Conservation (phyloP, 352 stramenopile genomes). For the Pythium graminicola region DNA sequence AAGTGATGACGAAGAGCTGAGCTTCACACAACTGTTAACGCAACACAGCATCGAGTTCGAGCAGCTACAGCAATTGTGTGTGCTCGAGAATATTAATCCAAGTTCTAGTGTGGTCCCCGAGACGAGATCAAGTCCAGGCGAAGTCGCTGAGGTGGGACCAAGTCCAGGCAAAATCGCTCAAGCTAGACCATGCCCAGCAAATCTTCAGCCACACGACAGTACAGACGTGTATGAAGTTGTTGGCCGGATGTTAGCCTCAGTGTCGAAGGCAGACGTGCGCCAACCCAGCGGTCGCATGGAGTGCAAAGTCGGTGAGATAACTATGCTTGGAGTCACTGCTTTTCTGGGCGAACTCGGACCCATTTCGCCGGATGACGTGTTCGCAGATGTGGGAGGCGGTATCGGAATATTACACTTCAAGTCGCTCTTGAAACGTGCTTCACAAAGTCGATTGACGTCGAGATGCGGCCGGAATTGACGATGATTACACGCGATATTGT, state of each 20-base stretch:
- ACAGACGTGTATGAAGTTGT: neutral
- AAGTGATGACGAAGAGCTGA: no score
- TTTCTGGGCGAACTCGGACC: neutral
- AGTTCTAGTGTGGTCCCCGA: no score
- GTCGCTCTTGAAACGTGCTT: slow-evolving; percentile 8
- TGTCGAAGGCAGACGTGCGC: neutral
- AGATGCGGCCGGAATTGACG: slow-evolving; percentile 3
- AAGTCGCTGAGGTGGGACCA: no score
- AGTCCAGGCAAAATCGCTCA: no score
- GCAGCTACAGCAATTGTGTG: no score
- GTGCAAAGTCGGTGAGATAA: slow-evolving; percentile 6
- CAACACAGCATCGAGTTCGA: no score
- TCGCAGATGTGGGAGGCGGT: slow-evolving; percentile 5
- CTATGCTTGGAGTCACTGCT: neutral
- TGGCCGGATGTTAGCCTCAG: neutral
- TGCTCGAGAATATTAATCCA: no score
- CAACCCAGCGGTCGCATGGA: slow-evolving; percentile 3
- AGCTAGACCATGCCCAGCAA: no score
- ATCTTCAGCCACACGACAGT: no score
- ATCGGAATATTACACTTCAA: slow-evolving; percentile 8
- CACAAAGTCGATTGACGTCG: neutral
- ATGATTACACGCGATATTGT: neutral
- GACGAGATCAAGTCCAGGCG: no score
- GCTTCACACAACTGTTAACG: no score
- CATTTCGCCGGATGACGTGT: neutral